These are phyloP conservation scores for Ministeria vibrans DNA, from an alignment of 78 protist species.

Conservation along the genomic window DNA sequence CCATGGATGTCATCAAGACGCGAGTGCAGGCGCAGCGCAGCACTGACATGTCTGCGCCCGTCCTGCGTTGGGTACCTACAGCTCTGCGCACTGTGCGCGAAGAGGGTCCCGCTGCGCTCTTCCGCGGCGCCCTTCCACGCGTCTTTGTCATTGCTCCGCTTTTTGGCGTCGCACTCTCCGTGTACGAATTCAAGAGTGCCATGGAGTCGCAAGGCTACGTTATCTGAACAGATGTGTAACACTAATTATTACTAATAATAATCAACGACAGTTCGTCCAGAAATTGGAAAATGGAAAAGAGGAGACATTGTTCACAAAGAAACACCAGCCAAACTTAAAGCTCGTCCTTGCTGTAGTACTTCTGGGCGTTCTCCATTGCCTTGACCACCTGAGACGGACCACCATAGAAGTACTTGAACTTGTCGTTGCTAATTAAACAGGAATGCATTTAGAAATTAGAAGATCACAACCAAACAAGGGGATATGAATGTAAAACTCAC, in stretches of 20 bases:
- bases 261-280: no score
- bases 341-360: background rate
- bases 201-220: no score
- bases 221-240: no score
- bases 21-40: background rate
- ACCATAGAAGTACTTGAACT: slow-evolving; percentile 14
- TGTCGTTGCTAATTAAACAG: no score
- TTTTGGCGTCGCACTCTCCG: background rate
- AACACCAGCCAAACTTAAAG: background rate
- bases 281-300: no score
- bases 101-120: background rate
- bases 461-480: no score
- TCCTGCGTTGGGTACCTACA: background rate
- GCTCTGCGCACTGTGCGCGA: background rate
- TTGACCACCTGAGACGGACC: background rate
- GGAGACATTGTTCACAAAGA: no score
- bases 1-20: slow-evolving; percentile 9
- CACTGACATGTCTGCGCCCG: background rate
- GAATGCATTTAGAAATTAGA: no score
- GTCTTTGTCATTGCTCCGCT: background rate
- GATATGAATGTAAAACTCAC: no score
- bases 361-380: slow-evolving; percentile 1
- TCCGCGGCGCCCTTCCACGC: background rate
- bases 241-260: no score
- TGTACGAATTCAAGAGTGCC: background rate